Conservation (phyloP, 2,329 filamentous ascomycete species). For the Nannizziopsis barbatae region DNA sequence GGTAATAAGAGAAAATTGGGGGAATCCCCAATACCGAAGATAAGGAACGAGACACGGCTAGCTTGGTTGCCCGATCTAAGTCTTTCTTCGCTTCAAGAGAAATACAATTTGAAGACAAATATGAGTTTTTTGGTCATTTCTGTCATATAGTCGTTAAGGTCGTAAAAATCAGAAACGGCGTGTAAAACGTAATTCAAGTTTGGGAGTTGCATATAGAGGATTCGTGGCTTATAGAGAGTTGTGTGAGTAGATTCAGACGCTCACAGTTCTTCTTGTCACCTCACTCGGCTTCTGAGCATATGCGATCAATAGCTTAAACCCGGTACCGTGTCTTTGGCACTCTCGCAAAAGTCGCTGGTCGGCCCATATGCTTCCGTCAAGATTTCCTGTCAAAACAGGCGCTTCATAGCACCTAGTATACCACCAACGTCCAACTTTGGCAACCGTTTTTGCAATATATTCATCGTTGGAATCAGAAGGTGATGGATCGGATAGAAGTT, state of each 20-base stretch:
- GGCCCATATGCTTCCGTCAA: conserved; percentile 61
- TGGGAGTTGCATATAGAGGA: not conserved
- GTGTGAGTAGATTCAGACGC: conserved; percentile 24
- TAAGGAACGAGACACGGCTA: no score
- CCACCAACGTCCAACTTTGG: conserved; percentile 91
- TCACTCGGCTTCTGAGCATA: conserved; percentile 68
- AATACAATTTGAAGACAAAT: not conserved
- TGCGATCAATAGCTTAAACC: conserved; percentile 80
- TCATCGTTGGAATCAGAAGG: conserved; percentile 62
- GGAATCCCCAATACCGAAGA: not conserved
- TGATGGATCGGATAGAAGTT: conserved; percentile 62
- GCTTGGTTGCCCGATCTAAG: not conserved
- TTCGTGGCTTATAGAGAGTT: not conserved
- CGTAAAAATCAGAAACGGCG: conserved; percentile 7
- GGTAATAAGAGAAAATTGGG: not conserved
- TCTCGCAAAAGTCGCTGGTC: conserved; percentile 66
- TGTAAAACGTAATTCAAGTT: conserved; percentile 1
- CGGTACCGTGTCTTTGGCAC: conserved; percentile 76
- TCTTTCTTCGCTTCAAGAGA: not conserved
- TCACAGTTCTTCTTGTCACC: conserved; percentile 34
- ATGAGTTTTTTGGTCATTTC: conserved; percentile 5
- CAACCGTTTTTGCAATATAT: conserved; percentile 83
- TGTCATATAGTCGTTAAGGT: conserved; percentile 10
- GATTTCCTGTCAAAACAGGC: conserved; percentile 41
- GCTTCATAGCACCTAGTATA: conserved; percentile 86